phyloP scores from a whole-genome alignment of 345 rosid species.

The Pugionium dolabratum region DNA sequence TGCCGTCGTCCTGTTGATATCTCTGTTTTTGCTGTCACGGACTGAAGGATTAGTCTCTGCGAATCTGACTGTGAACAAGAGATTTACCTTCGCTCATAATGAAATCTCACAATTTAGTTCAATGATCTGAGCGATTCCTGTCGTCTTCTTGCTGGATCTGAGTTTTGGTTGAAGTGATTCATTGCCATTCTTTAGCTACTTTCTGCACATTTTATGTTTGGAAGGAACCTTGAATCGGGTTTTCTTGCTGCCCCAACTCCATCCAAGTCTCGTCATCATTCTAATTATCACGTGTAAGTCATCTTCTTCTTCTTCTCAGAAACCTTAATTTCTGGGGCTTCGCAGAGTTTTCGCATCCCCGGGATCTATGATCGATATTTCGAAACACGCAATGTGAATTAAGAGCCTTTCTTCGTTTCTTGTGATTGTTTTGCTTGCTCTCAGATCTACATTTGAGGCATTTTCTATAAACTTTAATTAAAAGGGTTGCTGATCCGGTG shows the following conservation, averaged over 20 bases:
- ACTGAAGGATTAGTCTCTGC: constrained; percentile 28
- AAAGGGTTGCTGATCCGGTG: neutral
- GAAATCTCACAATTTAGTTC: constrained; percentile 18
- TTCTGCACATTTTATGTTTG: constrained; percentile 12
- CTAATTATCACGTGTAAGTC: constrained; percentile 18
- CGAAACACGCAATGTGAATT: constrained; percentile 22
- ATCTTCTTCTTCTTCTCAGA: constrained; percentile 8
- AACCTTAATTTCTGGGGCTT: constrained; percentile 10
- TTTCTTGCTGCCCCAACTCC: constrained; percentile 6
- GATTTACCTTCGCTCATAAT: neutral
- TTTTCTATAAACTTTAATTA: neutral
- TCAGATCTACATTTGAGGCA: constrained; percentile 3
- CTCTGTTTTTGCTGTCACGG: constrained; percentile 1
- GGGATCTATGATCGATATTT: constrained; percentile 18
- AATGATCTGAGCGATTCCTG: constrained; percentile 29
- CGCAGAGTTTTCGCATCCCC: neutral
- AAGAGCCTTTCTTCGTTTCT: neutral
- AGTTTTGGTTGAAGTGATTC: constrained; percentile 17
- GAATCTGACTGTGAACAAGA: constrained; percentile 27
- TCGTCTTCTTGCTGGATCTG: constrained; percentile 36
- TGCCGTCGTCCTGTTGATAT: neutral
- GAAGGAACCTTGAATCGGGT: constrained; percentile 5
- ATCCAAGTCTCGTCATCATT: constrained; percentile 3
- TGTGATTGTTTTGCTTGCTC: constrained; percentile 1
- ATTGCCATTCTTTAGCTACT: neutral